Conservation (phyloP, 345 rosid genomes). For the Trapa bicornis region DNA sequence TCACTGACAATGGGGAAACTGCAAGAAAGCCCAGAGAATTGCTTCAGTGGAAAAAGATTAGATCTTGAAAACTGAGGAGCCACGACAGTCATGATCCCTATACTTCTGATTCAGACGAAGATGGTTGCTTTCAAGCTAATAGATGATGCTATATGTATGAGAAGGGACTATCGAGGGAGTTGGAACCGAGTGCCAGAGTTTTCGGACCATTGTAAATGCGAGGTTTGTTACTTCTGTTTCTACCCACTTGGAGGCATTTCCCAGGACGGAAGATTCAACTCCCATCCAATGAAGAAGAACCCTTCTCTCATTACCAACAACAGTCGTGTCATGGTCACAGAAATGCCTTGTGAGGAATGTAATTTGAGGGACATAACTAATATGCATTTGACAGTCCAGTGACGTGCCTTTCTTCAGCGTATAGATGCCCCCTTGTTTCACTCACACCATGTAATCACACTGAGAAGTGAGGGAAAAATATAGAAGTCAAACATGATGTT, state of each 20-base stretch:
- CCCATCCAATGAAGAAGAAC: neutral
- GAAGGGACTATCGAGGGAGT: neutral
- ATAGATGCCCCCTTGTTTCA: neutral
- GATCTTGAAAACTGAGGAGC: neutral
- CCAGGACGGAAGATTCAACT: neutral
- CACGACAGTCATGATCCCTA: neutral
- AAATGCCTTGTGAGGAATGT: neutral
- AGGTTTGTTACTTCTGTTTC: neutral
- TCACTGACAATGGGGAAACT: neutral
- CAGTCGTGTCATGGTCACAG: neutral
- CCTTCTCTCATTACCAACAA: neutral
- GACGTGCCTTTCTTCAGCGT: no score
- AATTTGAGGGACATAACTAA: neutral
- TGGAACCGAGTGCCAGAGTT: neutral
- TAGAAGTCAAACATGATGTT: neutral
- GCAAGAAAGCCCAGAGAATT: neutral
- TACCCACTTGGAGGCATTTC: neutral
- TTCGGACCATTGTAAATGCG: neutral
- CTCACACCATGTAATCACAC: neutral
- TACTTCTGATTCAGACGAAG: neutral
- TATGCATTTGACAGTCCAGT: no score
- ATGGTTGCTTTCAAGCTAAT: neutral
- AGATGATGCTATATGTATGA: neutral
- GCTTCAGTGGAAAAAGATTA: neutral
- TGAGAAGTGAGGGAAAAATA: neutral